These are phyloP conservation scores for Penicillium sp. DNA, from an alignment of 2,329 filamentous ascomycete genomes.

Conservation along the genomic window DNA sequence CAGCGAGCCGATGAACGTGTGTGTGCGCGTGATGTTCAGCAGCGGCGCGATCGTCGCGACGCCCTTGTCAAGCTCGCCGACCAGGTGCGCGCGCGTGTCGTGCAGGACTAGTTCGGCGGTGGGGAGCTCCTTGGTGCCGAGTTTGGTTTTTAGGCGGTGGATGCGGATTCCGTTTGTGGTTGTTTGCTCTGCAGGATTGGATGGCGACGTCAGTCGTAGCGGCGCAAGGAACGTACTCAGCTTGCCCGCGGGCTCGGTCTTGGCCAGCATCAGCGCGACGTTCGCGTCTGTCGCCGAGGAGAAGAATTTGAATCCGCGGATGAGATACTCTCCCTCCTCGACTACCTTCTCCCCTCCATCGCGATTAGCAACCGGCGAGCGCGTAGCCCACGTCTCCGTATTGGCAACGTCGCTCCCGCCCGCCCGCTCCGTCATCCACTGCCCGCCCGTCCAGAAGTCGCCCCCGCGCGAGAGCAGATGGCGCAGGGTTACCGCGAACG, in stretches of 20 bases:
- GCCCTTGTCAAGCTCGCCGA: constrained; percentile 70
- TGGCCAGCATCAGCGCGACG: constrained; percentile 68
- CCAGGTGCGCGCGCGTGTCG: constrained; percentile 66
- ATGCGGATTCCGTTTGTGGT: constrained; percentile 66
- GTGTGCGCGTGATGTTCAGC: constrained; percentile 65
- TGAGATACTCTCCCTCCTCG: constrained; percentile 40
- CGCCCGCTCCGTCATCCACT: constrained; percentile 77
- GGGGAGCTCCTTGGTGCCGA: constrained; percentile 71
- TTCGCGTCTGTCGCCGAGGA: constrained; percentile 69
- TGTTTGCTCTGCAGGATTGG: constrained; percentile 44
- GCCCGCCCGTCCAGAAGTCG: constrained; percentile 69
- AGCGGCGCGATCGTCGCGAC: constrained; percentile 71
- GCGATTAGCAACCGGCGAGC: background rate
- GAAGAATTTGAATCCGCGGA: constrained; percentile 76
- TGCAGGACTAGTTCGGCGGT: constrained; percentile 73
- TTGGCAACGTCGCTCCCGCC: constrained; percentile 72
- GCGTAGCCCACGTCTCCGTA: constrained; percentile 66
- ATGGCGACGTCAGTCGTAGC: constrained; percentile 40
- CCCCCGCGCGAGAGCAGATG: constrained; percentile 9
- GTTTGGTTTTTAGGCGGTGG: constrained; percentile 72
- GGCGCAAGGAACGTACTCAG: constrained; percentile 70
- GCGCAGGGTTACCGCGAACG: constrained; percentile 4
- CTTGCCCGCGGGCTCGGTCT: constrained; percentile 55
- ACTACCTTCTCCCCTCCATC: background rate
- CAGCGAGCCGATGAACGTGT: constrained; percentile 47